These are phyloP conservation scores for Truncatella angustata DNA, from an alignment of 2,329 filamentous ascomycete genomes.

Conservation along the genomic window DNA sequence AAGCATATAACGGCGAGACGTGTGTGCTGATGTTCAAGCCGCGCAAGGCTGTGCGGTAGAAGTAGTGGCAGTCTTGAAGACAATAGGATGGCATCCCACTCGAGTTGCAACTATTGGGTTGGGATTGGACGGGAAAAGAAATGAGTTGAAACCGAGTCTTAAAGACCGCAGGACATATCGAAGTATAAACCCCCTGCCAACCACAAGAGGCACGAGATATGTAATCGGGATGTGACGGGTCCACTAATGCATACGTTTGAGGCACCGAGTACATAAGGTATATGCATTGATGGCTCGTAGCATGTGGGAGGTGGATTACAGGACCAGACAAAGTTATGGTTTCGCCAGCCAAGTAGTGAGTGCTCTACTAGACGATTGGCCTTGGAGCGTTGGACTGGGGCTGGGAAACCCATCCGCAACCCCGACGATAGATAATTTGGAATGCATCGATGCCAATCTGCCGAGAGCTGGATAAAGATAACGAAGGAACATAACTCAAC, in stretches of 20 bases:
- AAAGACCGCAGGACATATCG: constrained; percentile 1
- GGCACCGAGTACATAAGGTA: neutral
- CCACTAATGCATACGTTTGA: constrained; percentile 3
- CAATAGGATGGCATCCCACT: constrained; percentile 78
- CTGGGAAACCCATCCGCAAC: constrained; percentile 28
- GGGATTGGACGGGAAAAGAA: constrained; percentile 12
- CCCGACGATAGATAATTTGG: constrained; percentile 24
- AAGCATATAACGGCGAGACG: constrained; percentile 75
- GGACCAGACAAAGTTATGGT: constrained; percentile 26
- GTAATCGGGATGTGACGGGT: constrained; percentile 1
- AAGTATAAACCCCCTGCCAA: constrained; percentile 1
- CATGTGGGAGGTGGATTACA: constrained; percentile 23
- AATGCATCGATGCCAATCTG: constrained; percentile 19
- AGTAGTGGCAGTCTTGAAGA: constrained; percentile 87
- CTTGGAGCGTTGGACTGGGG: constrained; percentile 17
- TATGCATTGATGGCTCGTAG: constrained; percentile 8
- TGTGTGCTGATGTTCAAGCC: constrained; percentile 78
- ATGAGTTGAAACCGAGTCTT: constrained; percentile 10
- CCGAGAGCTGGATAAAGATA: constrained; percentile 26
- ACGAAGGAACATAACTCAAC: constrained; percentile 13
- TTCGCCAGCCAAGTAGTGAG: constrained; percentile 16
- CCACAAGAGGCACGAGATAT: neutral
- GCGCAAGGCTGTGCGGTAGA: constrained; percentile 86
- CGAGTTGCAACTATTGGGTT: constrained; percentile 22
- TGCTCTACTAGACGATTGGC: constrained; percentile 26